Percentiles rank a stretch among this genome's conserved stretches.
phyloP scores from a whole-genome alignment of 169 alveolate species.

The Cyclospora cayetanensis region DNA sequence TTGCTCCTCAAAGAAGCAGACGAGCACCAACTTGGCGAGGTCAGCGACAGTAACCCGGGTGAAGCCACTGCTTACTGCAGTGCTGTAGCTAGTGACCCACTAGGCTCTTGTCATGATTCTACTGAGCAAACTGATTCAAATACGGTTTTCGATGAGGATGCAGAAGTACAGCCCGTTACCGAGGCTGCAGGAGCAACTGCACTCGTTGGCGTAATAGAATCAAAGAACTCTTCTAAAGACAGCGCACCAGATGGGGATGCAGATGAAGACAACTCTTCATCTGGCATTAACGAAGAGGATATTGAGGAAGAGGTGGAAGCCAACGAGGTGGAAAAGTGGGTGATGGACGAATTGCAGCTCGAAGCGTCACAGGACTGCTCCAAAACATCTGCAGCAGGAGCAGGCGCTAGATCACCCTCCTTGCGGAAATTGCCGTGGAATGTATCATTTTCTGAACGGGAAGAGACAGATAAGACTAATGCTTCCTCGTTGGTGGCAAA shows the following conservation, averaged over 20 bases:
- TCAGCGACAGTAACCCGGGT: no score
- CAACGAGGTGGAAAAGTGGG: background rate
- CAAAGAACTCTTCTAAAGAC: background rate
- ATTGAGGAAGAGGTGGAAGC: background rate
- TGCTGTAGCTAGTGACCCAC: no score
- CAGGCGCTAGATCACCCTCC: background rate
- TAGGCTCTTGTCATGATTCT: no score
- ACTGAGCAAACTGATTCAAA: no score
- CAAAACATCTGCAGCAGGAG: background rate
- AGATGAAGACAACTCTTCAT: background rate
- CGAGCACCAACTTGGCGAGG: no score
- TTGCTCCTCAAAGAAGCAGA: no score
- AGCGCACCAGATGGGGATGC: background rate
- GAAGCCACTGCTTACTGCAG: no score
- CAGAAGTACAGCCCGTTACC: no score
- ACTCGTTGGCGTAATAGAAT: no score
- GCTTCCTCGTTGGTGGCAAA: background rate
- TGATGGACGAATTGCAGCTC: background rate
- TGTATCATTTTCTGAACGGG: background rate
- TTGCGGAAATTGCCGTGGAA: background rate
- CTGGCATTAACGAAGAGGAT: slow-evolving; percentile 6
- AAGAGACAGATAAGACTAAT: background rate
- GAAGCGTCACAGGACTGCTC: slow-evolving; percentile 10
- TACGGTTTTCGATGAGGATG: no score
- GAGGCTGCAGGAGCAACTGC: no score